phyloP scores from a whole-genome alignment of 108 stramenopile species.

The Poteriospumella lacustris region DNA sequence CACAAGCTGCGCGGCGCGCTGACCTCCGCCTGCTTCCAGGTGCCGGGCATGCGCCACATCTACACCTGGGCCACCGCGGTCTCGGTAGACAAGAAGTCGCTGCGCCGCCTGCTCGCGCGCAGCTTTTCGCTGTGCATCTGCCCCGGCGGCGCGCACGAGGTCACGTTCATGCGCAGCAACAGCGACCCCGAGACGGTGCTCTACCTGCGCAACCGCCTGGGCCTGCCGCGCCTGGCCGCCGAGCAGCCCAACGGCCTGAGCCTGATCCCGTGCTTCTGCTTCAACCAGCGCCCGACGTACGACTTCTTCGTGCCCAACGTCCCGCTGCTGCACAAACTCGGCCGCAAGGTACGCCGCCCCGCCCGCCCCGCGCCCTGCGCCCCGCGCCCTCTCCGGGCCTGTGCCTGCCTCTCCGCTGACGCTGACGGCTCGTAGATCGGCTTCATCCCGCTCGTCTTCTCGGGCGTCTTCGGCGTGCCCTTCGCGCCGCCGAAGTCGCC shows the following conservation, averaged over 20 bases:
- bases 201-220: background rate
- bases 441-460: conserved; percentile 1
- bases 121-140: background rate
- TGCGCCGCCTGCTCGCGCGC: background rate
- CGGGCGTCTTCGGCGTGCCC: background rate
- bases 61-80: conserved; percentile 11
- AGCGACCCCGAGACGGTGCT: background rate
- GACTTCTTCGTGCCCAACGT: background rate
- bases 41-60: conserved; percentile 13
- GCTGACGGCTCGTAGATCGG: too few species aligned
- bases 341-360: too few species aligned
- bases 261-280: background rate
- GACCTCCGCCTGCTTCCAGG: background rate
- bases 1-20: background rate
- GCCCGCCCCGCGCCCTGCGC: too few species aligned
- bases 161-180: background rate
- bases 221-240: background rate
- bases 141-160: conserved; percentile 16
- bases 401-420: too few species aligned
- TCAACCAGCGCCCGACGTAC: background rate
- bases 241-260: background rate
- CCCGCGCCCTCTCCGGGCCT: too few species aligned
- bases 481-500: background rate
- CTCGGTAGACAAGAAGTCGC: background rate
- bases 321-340: background rate